Percentiles rank a stretch among this genome's conserved stretches.
Evolutionary conservation across 805 yeast species (phyloP).

Genomic region (Lipomyces mesembrius): DNA sequence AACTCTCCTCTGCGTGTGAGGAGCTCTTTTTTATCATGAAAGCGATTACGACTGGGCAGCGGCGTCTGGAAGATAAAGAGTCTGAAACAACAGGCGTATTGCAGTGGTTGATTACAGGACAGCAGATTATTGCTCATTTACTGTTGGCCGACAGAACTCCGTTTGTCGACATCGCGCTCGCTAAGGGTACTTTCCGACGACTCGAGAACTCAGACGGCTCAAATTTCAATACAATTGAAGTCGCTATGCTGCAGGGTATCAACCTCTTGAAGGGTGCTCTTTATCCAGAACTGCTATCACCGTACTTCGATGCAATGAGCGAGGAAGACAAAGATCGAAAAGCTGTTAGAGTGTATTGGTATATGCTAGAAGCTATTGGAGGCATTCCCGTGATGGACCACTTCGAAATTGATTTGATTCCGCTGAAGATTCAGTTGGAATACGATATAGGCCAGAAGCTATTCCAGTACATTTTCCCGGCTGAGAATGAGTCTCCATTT

Average conservation of each 20-base stretch:
- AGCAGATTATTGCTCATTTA: constrained; percentile 72
- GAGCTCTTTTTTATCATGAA: constrained; percentile 55
- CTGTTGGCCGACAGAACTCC: constrained; percentile 63
- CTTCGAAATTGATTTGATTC: constrained; percentile 64
- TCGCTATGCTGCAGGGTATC: constrained; percentile 69
- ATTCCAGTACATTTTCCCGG: constrained; percentile 73
- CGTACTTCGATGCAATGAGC: constrained; percentile 48
- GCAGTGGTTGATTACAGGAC: constrained; percentile 69
- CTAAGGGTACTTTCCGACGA: constrained; percentile 63
- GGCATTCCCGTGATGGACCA: constrained; percentile 81
- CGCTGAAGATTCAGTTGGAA: constrained; percentile 74
- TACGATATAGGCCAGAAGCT: constrained; percentile 67
- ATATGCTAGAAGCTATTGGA: constrained; percentile 83
- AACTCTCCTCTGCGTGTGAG: constrained; percentile 40
- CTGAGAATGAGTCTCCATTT: constrained; percentile 45
- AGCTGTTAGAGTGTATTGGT: constrained; percentile 66
- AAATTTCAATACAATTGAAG: constrained; percentile 61
- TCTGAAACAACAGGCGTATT: constrained; percentile 48
- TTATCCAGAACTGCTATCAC: constrained; percentile 73
- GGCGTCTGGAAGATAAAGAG: constrained; percentile 41
- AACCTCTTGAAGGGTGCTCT: constrained; percentile 61
- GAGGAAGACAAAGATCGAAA: constrained; percentile 36
- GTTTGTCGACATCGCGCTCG: constrained; percentile 71
- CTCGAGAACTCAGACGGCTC: constrained; percentile 69
- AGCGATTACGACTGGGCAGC: constrained; percentile 49